phyloP scores from a whole-genome alignment of 352 stramenopile genomes.

The Peronospora belbahrii region DNA sequence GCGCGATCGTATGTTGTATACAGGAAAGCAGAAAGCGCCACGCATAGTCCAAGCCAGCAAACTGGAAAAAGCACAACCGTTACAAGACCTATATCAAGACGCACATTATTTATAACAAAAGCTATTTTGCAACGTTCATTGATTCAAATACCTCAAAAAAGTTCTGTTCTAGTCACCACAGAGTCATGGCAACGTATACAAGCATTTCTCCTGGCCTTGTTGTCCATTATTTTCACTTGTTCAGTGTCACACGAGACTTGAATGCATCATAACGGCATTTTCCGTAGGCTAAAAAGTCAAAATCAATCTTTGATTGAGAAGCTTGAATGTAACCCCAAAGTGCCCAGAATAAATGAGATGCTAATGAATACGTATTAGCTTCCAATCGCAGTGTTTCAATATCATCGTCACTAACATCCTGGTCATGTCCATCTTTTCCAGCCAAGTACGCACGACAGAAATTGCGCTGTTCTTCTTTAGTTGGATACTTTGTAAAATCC shows the following conservation, averaged over 20 bases:
- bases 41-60: conserved; percentile 9
- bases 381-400: conserved; percentile 57
- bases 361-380: conserved; percentile 79
- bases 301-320: conserved; percentile 85
- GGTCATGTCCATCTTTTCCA: conserved; percentile 34
- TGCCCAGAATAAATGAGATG: conserved; percentile 86
- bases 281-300: conserved; percentile 88
- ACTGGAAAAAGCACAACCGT: conserved; percentile 18
- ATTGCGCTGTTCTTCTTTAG: conserved; percentile 44
- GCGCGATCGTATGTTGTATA: conserved; percentile 62
- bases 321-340: conserved; percentile 89
- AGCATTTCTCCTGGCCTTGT: not conserved
- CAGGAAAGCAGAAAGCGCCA: conserved; percentile 7
- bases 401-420: conserved; percentile 37
- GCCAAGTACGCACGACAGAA: conserved; percentile 69
- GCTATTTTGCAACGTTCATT: too few relatives aligned
- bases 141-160: too few relatives aligned
- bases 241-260: conserved; percentile 47
- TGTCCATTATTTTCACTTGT: conserved; percentile 25
- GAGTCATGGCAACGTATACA: not conserved
- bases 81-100: too few relatives aligned
- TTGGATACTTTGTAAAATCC: conserved; percentile 73
- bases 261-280: conserved; percentile 66
- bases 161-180: too few relatives aligned
- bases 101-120: too few relatives aligned